A percentile compares a stretch with the other conserved stretches of the same genome.
Evolutionary conservation across 805 yeast species (phyloP).

Genomic region (Candida koratica): DNA sequence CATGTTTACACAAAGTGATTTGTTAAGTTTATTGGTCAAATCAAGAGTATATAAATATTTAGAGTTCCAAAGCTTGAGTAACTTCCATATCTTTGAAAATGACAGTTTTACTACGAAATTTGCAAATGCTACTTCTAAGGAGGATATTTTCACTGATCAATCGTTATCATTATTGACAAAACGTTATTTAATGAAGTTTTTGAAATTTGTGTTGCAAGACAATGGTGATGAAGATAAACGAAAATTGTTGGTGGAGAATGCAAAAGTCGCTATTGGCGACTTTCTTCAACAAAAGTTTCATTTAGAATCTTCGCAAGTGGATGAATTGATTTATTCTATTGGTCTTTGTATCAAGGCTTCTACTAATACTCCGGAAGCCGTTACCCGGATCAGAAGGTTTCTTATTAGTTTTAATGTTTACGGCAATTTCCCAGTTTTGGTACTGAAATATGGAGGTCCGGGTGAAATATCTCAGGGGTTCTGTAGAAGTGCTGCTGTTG

Average conservation of each 20-base stretch:
- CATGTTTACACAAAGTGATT: conserved; percentile 85
- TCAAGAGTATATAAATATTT: conserved; percentile 86
- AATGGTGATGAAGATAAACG: conserved; percentile 58
- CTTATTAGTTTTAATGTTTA: conserved; percentile 82
- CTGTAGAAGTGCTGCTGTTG: conserved; percentile 97
- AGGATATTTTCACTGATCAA: conserved; percentile 90
- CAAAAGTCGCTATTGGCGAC: conserved; percentile 50
- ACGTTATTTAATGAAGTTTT: conserved; percentile 83
- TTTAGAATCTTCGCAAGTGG: conserved; percentile 67
- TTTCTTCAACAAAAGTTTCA: conserved; percentile 66
- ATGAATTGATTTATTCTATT: conserved; percentile 80
- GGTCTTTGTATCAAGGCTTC: conserved; percentile 67
- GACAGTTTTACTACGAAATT: conserved; percentile 80
- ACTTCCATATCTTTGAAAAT: conserved; percentile 91
- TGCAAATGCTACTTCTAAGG: conserved; percentile 67
- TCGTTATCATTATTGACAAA: conserved; percentile 69
- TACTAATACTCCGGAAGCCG: conserved; percentile 67
- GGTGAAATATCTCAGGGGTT: conserved; percentile 96
- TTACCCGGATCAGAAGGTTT: conserved; percentile 79
- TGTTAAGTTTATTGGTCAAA: conserved; percentile 71
- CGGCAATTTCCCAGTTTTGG: conserved; percentile 90
- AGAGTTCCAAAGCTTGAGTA: conserved; percentile 84
- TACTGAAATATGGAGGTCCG: conserved; percentile 91
- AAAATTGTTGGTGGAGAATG: conserved; percentile 54
- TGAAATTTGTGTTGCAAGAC: conserved; percentile 70